phyloP scores from a whole-genome alignment of 1,284 basidiomycete species.

The Tilletia indica region DNA sequence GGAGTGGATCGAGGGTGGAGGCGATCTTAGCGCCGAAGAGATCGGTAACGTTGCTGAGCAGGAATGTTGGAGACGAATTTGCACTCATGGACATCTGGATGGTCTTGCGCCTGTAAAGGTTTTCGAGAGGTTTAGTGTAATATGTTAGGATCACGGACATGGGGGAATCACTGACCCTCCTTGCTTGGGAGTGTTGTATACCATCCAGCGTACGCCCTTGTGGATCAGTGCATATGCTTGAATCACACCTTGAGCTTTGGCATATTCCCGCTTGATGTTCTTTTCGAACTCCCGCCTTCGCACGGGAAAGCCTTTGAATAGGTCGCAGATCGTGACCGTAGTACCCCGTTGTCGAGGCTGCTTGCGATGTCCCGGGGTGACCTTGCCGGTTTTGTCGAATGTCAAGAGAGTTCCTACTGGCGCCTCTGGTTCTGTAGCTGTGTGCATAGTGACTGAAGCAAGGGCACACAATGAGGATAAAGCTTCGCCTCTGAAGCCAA shows the following conservation, averaged over 20 bases:
- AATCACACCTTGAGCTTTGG: constrained; percentile 76
- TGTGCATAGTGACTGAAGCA: constrained; percentile 60
- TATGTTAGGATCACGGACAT: neutral
- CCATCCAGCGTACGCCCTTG: constrained; percentile 69
- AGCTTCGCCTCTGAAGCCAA: constrained; percentile 96
- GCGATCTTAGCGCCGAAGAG: constrained; percentile 83
- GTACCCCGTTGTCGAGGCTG: constrained; percentile 71
- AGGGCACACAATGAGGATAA: constrained; percentile 87
- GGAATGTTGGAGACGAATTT: constrained; percentile 58
- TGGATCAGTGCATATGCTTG: constrained; percentile 83
- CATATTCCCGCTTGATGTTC: constrained; percentile 85
- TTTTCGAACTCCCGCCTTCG: constrained; percentile 86
- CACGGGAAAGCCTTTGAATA: constrained; percentile 83
- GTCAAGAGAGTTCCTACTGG: constrained; percentile 50
- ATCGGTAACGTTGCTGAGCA: constrained; percentile 69
- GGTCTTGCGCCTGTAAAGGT: constrained; percentile 61
- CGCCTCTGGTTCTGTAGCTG: constrained; percentile 43
- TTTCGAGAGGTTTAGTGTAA: neutral
- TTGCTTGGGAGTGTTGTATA: constrained; percentile 69
- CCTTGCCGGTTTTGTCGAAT: constrained; percentile 21
- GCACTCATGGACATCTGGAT: constrained; percentile 75
- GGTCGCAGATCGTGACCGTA: constrained; percentile 70
- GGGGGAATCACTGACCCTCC: constrained; percentile 64
- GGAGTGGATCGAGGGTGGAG: constrained; percentile 72
- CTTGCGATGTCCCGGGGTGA: neutral